Evolutionary conservation across 2,329 filamentous ascomycete species (phyloP).

Genomic region (Colletotrichum eremochloae): DNA sequence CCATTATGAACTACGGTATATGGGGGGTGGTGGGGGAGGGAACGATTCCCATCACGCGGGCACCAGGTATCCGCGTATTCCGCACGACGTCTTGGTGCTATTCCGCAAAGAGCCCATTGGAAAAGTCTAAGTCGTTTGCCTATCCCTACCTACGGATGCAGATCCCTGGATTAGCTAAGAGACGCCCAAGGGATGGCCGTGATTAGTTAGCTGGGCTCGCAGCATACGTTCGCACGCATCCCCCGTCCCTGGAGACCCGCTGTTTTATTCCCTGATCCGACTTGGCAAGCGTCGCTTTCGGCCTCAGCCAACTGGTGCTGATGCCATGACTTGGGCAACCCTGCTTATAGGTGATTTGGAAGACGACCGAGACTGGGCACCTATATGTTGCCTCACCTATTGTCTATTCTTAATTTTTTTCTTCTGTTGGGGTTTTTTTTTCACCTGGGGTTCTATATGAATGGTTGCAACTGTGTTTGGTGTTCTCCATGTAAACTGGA

Average conservation of each 20-base stretch:
- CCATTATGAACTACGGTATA: not conserved
- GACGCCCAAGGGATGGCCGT: slow-evolving; percentile 5
- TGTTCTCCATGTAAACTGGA: too few species aligned
- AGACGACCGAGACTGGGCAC: not conserved
- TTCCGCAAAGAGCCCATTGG: not conserved
- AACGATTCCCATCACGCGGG: not conserved
- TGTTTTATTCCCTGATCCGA: slow-evolving; percentile 3
- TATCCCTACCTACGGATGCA: not conserved
- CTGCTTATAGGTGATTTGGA: not conserved
- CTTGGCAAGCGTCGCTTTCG: slow-evolving; percentile 11
- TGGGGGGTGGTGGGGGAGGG: too few species aligned
- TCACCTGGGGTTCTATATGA: not conserved
- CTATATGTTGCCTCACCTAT: not conserved
- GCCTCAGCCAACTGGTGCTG: not conserved
- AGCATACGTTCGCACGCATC: not conserved
- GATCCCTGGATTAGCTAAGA: slow-evolving; percentile 6
- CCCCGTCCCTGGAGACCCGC: not conserved
- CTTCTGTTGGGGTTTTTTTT: not conserved
- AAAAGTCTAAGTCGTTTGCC: slow-evolving; percentile 11
- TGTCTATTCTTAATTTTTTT: not conserved
- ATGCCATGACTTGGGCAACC: not conserved
- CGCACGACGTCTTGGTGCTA: not conserved
- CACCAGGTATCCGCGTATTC: slow-evolving; percentile 3
- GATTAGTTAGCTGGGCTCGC: slow-evolving; percentile 4
- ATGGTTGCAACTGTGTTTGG: not conserved